Evolutionary conservation across 768 basidiomycete genomes (phyloP), one percentile per base, ranked within the genome.

Genomic region (Collybia mongolica): DNA sequence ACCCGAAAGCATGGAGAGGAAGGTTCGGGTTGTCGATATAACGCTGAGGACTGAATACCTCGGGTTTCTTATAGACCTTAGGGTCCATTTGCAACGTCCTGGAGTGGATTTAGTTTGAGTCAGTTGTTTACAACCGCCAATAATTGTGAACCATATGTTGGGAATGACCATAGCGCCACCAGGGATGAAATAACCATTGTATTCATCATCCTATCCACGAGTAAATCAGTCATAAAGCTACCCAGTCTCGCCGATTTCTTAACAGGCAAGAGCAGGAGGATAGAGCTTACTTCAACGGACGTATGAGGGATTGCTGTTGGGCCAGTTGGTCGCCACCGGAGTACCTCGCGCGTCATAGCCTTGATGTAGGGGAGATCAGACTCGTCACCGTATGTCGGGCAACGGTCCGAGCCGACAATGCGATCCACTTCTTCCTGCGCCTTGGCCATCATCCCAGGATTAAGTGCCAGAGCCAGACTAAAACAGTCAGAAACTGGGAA

Each of bases 151-250:
- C 67, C 68, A 68, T 26, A 55, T 56, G 46, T 66, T 67, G 18
- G 62, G 63, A 17, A 68, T 50, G 12, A 70, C 55, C 20, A 66
- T 58, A 24, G 65, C 60, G 18, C 67, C 66, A 42, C 61, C 60
- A 14, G 64, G 64, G 45, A 65, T 67, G 24, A 58, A 64, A 48
- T 59, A 65, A 8, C 65, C 65, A 46, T 61, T 54, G 35, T 66
- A 64, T 15, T 63, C 58, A 41, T 68, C 66, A 42, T 63, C 65
- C 18, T 32, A 32, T 6, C 11, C 14, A 9, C 3, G 2, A 32
- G 5, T 32, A 12, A 14, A 32, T 32, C 11, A 32, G 32, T 32
- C 7, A 32, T 32, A 32, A 5, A 11, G 32, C 14, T 32, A 24
- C 11, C n/a, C 19, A 39, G 19, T n/a, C 38, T 39, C 11, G 4